These are phyloP conservation scores for Byssothecium circinans DNA, from an alignment of 2,329 filamentous ascomycete species.

Conservation along the genomic window DNA sequence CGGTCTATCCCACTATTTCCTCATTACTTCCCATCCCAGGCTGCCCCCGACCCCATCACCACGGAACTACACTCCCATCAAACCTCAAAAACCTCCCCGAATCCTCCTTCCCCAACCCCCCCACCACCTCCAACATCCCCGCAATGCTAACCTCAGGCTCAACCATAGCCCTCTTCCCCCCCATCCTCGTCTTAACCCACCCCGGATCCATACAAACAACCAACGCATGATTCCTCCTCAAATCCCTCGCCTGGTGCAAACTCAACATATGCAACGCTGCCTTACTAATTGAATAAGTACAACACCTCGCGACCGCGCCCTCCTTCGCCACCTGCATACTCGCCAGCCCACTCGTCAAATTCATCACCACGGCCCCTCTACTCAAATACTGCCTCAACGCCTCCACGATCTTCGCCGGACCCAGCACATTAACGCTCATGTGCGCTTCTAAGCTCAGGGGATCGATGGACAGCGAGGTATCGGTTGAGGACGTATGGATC, in stretches of 20 bases:
- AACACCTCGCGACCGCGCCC: constrained; percentile 38
- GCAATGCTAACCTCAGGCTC: constrained; percentile 43
- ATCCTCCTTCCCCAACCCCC: constrained; percentile 34
- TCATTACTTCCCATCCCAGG: neutral
- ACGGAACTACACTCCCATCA: constrained; percentile 39
- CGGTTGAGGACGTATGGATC: constrained; percentile 43
- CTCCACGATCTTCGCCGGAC: constrained; percentile 51
- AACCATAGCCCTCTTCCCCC: constrained; percentile 46
- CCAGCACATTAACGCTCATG: constrained; percentile 52
- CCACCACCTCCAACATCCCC: constrained; percentile 44
- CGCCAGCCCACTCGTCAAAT: constrained; percentile 40
- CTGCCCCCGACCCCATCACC: constrained; percentile 20
- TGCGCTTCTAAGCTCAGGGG: constrained; percentile 43
- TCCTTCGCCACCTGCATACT: constrained; percentile 33
- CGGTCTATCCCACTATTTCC: too few species aligned
- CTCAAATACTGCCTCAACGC: constrained; percentile 38
- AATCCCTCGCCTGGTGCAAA: constrained; percentile 42
- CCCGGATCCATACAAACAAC: constrained; percentile 50
- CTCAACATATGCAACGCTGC: constrained; percentile 48
- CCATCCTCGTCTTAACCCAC: constrained; percentile 51
- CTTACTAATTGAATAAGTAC: constrained; percentile 49
- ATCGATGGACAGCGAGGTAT: constrained; percentile 46
- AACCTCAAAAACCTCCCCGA: constrained; percentile 44
- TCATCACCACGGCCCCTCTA: constrained; percentile 36
- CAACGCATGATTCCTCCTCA: constrained; percentile 39